Percentiles rank a stretch among this genome's conserved stretches.
Evolutionary conservation across 2,329 filamentous ascomycete species (phyloP).

Genomic region (Phyllosticta citribraziliensis): DNA sequence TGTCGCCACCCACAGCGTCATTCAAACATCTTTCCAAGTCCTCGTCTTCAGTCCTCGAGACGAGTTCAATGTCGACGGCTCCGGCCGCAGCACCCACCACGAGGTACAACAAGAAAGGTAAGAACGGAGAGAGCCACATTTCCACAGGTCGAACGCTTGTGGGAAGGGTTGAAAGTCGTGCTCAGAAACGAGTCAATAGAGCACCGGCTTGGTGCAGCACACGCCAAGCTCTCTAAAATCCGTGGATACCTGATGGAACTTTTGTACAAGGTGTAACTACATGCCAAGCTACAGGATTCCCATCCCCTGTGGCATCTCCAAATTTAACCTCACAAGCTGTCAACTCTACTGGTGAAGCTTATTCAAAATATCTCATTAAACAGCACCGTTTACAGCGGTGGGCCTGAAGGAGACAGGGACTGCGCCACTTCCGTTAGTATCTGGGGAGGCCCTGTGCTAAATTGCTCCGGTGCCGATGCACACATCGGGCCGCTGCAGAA

Average conservation of each 20-base stretch:
- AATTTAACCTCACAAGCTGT: no score
- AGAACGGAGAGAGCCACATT: not conserved
- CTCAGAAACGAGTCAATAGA: not conserved
- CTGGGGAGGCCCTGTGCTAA: not conserved
- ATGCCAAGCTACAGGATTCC: no score
- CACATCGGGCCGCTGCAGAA: not conserved
- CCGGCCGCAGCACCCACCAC: not conserved
- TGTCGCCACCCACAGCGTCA: constrained; percentile 19
- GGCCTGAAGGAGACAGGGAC: not conserved
- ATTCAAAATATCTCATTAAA: not conserved
- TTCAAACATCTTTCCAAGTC: constrained; percentile 19
- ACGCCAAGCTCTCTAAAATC: no score
- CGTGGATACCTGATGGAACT: no score
- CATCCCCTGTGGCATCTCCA: no score
- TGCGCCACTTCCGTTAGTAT: not conserved
- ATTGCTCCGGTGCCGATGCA: not conserved
- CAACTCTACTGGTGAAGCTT: not conserved
- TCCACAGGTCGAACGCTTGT: not conserved
- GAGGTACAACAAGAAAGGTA: not conserved
- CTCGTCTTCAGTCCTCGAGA: not conserved
- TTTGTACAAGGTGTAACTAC: no score
- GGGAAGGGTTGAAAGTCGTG: not conserved
- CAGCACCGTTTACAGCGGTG: not conserved
- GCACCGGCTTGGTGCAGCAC: no score
- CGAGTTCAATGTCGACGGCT: not conserved